Evolutionary conservation across 2,329 filamentous ascomycete species (phyloP), one percentile per base, ranked within the genome.

Genomic region (Apiospora pterosperma): DNA sequence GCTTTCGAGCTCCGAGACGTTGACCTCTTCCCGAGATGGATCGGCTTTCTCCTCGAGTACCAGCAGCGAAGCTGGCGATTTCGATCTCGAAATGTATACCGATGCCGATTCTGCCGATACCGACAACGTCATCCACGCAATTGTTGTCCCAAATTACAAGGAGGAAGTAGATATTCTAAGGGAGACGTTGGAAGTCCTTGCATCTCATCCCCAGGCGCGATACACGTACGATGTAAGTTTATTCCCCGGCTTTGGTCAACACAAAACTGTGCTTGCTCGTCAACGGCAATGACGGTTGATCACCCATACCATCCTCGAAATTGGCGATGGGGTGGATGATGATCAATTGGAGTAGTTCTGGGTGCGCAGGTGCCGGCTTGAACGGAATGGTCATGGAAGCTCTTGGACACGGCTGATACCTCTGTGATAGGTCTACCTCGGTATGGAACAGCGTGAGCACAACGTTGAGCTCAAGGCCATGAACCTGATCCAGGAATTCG

Each of bases 71-170:
- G 79, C 81, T 36, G 83, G 81, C 63, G 83, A 88, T 63, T 70
- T 81, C 8, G 83, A 86, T 52, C 69, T 77, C 36, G 82, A 84
- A 41, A 74, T 79, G 63, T 81, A 79, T 67, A 76, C 78, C 55
- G 84, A 86, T 59, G 75, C 69, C 55, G 80, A 82, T 21, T 74
- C 76, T 52, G 28, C 42, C 11, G 75, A 78, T 1, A 72, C 77
- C n/a, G 78, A 82, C 44, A 78, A 78, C 28, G 76, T 90, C 63
- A 77, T 90, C 36, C 88, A 91, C 73, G 88, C 86, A 16, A 90
- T 92, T 67, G 81, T 92, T 67, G 82, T 92, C 52, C 90, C 90
- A 21, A 91, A 91, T 72, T 92, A 92, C 78, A 90, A 90, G 75
- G 90, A 92, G 74, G 89, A 92, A 64, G 78, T 88, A 64, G 87